These are phyloP conservation scores for Entonaema liquescens DNA, from an alignment of 495 filamentous ascomycete genomes.

Conservation along the genomic window DNA sequence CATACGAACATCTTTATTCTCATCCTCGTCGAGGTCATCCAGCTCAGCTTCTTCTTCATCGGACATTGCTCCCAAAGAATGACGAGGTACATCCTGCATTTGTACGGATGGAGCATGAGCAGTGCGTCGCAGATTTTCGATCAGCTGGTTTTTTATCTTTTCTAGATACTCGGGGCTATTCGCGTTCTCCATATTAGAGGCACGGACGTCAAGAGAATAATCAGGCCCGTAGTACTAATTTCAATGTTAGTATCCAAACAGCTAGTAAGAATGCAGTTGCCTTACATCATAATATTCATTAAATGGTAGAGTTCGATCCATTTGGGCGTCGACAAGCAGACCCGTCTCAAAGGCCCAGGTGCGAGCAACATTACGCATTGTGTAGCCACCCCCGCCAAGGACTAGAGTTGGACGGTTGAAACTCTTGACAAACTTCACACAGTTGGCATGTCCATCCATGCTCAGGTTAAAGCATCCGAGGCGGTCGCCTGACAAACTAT, in stretches of 20 bases:
- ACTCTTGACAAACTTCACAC: conserved; percentile 92
- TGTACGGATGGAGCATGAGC: conserved; percentile 91
- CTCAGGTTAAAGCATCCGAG: conserved; percentile 98
- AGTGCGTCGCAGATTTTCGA: conserved; percentile 91
- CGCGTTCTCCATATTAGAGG: conserved; percentile 99
- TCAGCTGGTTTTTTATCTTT: conserved; percentile 91
- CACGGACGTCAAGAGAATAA: conserved; percentile 91
- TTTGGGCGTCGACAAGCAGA: conserved; percentile 80
- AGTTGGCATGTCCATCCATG: conserved; percentile 97
- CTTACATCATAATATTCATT: conserved; percentile 98
- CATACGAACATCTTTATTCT: conserved; percentile 83
- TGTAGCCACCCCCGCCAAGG: conserved; percentile 95
- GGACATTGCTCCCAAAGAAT: conserved; percentile 69
- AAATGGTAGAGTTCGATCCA: conserved; percentile 86
- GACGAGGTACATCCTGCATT: conserved; percentile 91
- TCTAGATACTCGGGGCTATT: conserved; percentile 94
- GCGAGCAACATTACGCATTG: conserved; percentile 97
- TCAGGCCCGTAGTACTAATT: conserved; percentile 93
- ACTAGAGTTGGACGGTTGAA: conserved; percentile 92
- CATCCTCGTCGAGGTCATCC: conserved; percentile 89
- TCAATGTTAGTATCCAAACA: conserved; percentile 43
- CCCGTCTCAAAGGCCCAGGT: conserved; percentile 99
- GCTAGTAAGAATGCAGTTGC: conserved; percentile 3
- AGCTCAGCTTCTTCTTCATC: conserved; percentile 90
- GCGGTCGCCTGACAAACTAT: conserved; percentile 92